Base-by-base conservation (phyloP, 2,329 filamentous ascomycete species). In the Fusarium sp. region DNA sequence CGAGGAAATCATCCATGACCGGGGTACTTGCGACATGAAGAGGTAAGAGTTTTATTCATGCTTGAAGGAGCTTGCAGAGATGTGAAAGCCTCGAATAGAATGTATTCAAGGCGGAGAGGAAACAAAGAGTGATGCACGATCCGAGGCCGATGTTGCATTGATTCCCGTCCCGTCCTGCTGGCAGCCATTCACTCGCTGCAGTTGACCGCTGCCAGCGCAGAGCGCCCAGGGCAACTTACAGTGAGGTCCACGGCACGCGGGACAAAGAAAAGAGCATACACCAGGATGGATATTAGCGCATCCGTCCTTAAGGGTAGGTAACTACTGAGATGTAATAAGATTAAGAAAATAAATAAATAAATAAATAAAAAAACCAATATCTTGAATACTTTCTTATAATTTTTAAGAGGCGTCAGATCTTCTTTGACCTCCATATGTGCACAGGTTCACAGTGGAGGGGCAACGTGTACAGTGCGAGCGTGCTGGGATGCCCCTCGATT, bases 1-100 rank as follows among this genome's bases (percentile, higher is more conserved):
- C 79, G 66, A 91, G 83, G 71, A 91, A 86, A 63, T 87, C 87
- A 81, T 97, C 95, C 95, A 97, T 97, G 75, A 57, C 70, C 42
- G 59, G 62, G 63, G 56, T 54, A 65, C 59, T 66, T 54, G 63
- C 66, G 63, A 20, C n/a, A 64, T 42, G 38, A 29, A 56, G 57
- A 29, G 66, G 27, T 45, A 36, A 38, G 40, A 40, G 59, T 27
- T 35, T 33, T 59, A 65, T 69, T 74, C 72, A 74, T 74, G 61
- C 69, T 73, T 56, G 29, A 35, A 59, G 45, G 45, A 57, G 52
- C 31, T 31, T 38, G 25, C 18, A 50, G 35, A 62, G 45, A 60
- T 10, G 47, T 18, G 4, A 59, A 47, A 57, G 35, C 33, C 20
- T 57, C 5, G 36, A 68, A 25, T 27, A 65, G 20, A 13, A n/a